Base-by-base conservation (phyloP, 768 basidiomycete species). In the Fibroporia radiculosa region DNA sequence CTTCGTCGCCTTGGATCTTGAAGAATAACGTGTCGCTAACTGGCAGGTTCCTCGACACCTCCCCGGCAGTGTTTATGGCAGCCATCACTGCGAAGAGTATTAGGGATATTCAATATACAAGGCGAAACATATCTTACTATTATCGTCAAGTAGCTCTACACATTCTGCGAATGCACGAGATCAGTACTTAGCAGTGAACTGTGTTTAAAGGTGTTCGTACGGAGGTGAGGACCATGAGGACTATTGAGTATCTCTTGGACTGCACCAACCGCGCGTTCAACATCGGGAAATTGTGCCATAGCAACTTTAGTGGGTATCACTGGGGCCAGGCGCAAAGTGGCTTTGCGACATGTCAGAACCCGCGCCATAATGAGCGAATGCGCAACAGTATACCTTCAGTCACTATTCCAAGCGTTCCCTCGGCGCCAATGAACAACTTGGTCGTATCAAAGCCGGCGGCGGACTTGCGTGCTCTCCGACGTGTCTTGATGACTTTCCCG, bases 401-500 rank as follows among this genome's bases (percentile, higher is more conserved):
- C 14, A 96, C 74, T 41, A 96, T 89, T 1, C 93, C 93, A 19
- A 95, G 68, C 0, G 91, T 86, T 2, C 80, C 78, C 48, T 80
- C 78, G 0, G 88, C 88, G 19, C 91, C 91, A 39, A 93, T 84
- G 62, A 93, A 92, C 5, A 92, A 56, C 47, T 92, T 92, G 0
- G 87, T 91, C 1, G 73, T 65, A 55, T 95, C 92, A 48, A 85
- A 92, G 1, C 93, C 92, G 0, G 91, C 88, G 0, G 90, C 83
- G 0, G 84, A 90, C 58, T 96, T 95, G 26, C 90, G 69, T 3
- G 85, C 72, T 22, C 85, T 70, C 19, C 72, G 67, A 3, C 91
- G 78, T 1, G 93, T 96, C 57, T 93, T 93, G 59, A 96, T 93
- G 11, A 95, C 82, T 58, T 91, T 78, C 1, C 93, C 93, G 4